These are phyloP conservation scores for Huntiella omanensis DNA, from an alignment of 2,329 filamentous ascomycete species.

Conservation along the genomic window DNA sequence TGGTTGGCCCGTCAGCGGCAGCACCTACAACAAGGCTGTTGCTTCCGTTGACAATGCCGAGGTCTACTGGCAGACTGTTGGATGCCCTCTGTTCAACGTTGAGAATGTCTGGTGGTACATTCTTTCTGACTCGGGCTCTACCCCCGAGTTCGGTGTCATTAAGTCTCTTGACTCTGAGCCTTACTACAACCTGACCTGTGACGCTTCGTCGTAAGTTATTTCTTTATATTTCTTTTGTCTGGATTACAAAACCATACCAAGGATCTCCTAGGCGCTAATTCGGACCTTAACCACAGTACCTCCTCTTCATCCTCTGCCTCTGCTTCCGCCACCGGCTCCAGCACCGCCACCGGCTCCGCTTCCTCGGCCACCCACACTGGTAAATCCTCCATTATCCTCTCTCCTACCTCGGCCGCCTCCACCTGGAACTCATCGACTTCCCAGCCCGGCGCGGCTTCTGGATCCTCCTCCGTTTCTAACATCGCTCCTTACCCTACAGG, in stretches of 20 bases:
- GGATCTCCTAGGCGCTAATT: no score
- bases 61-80: slow-evolving; percentile 64
- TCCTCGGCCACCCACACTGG: slow-evolving; percentile 5
- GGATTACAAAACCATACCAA: not conserved
- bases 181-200: slow-evolving; percentile 45
- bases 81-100: slow-evolving; percentile 48
- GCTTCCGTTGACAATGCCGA: slow-evolving; percentile 50
- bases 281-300: slow-evolving; percentile 3
- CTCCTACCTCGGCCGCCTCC: not conserved
- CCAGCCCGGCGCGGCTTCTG: slow-evolving; percentile 9
- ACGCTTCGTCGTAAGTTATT: slow-evolving; percentile 15
- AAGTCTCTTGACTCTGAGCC: slow-evolving; percentile 35
- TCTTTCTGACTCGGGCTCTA: slow-evolving; percentile 45
- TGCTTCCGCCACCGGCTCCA: not conserved
- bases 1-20: slow-evolving; percentile 63
- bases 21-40: slow-evolving; percentile 39
- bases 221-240: slow-evolving; percentile 7
- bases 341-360: not conserved
- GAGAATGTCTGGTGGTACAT: slow-evolving; percentile 61
- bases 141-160: slow-evolving; percentile 51
- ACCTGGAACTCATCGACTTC: not conserved
- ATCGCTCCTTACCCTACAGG: slow-evolving; percentile 4
- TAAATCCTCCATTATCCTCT: not conserved
- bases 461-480: slow-evolving; percentile 4
- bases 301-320: slow-evolving; percentile 3